A percentile compares a stretch with the other conserved stretches of the same genome.
Conservation (phyloP, 2,329 filamentous ascomycete genomes). For the Coccinonectria pachysandricola region DNA sequence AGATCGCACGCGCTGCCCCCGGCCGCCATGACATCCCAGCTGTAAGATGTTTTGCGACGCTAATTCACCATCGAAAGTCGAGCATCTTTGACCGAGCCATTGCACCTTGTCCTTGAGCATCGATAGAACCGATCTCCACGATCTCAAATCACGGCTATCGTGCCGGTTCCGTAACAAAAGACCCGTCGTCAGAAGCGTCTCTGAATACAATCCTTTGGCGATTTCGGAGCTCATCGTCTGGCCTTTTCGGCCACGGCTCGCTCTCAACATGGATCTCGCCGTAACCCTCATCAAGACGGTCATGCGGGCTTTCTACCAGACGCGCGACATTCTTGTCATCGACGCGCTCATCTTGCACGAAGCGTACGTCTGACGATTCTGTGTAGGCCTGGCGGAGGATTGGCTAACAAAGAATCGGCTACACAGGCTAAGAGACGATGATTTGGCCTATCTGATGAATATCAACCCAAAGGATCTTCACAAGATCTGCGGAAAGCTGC, state of each 20-base stretch:
- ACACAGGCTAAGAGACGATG: slow-evolving; percentile 72
- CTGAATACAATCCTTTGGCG: too few species aligned
- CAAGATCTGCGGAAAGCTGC: slow-evolving; percentile 75
- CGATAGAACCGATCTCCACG: slow-evolving; percentile 6
- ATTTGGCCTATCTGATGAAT: slow-evolving; percentile 75
- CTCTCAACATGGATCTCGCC: slow-evolving; percentile 44
- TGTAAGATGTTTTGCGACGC: slow-evolving; percentile 12
- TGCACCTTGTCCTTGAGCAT: slow-evolving; percentile 6
- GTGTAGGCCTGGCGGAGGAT: slow-evolving; percentile 2
- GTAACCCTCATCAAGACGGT: slow-evolving; percentile 77
- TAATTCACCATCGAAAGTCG: too few species aligned
- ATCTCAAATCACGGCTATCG: too few species aligned
- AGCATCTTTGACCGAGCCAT: too few species aligned
- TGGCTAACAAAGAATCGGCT: slow-evolving; percentile 56
- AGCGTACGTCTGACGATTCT: slow-evolving; percentile 40
- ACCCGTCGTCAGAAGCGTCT: too few species aligned
- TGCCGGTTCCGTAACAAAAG: too few species aligned
- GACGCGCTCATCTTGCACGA: slow-evolving; percentile 82
- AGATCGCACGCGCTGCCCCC: too few species aligned
- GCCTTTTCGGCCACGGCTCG: too few species aligned
- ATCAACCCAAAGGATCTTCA: slow-evolving; percentile 89
- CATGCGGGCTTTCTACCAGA: slow-evolving; percentile 77
- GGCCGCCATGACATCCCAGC: slow-evolving; percentile 7
- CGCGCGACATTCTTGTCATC: slow-evolving; percentile 72
- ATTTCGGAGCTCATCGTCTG: background rate